A percentile compares a stretch with the other conserved stretches of the same genome.
These are phyloP conservation scores for Saccharomyces jurei DNA, from an alignment of 805 yeast species.

Conservation along the genomic window DNA sequence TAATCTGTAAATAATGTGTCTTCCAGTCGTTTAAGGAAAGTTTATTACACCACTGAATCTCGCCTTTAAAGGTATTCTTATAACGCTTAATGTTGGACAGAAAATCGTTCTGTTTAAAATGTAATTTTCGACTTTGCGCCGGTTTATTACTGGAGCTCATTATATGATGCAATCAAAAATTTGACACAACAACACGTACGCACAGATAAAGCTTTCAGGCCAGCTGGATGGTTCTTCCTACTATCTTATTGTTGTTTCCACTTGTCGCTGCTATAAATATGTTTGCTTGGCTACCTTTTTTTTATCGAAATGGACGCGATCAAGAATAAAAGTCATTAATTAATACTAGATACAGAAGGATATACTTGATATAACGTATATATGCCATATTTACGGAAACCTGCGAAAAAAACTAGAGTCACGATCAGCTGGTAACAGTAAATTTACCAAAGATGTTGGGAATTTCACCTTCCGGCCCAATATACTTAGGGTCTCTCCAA, in stretches of 20 bases:
- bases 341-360: not conserved
- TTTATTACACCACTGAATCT: conserved; percentile 18
- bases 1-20: conserved; percentile 13
- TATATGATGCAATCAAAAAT: not conserved
- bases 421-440: conserved; percentile 20
- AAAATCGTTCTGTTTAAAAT: not conserved
- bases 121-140: not conserved
- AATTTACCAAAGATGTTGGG: conserved; percentile 45
- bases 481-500: conserved; percentile 84
- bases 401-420: not conserved
- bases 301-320: not conserved
- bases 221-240: not conserved
- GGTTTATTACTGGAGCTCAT: not conserved
- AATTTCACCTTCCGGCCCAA: conserved; percentile 95
- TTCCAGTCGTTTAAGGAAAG: conserved; percentile 19
- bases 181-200: not conserved
- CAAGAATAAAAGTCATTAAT: not conserved
- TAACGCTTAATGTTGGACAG: not conserved
- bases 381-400: not conserved
- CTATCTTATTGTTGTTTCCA: not conserved
- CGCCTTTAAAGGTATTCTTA: conserved; percentile 20
- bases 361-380: not conserved
- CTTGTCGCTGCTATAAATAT: not conserved
- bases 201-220: not conserved
- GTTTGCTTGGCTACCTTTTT: not conserved